A percentile compares a stretch with the other conserved stretches of the same genome.
Evolutionary conservation across 768 basidiomycete genomes (phyloP).

Genomic region (Mycena floridula): DNA sequence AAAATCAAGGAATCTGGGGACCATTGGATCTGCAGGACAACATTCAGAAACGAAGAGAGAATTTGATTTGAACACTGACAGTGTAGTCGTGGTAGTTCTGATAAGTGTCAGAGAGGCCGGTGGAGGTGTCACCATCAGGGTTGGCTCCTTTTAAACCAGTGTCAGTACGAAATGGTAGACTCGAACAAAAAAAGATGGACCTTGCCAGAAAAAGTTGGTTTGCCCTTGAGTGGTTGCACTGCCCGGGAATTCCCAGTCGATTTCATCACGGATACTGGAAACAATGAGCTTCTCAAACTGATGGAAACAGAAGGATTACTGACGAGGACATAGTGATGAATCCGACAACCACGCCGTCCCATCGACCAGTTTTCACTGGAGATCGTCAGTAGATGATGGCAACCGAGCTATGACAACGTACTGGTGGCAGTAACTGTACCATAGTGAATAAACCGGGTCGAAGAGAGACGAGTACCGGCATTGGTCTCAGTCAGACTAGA

Average conservation of each 20-base stretch:
- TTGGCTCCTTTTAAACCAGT: constrained; percentile 26
- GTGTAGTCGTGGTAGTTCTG: constrained; percentile 72
- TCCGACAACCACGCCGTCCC: constrained; percentile 78
- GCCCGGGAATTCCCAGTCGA: constrained; percentile 85
- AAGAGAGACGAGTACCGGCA: constrained; percentile 73
- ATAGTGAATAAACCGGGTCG: constrained; percentile 79
- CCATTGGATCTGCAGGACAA: constrained; percentile 68
- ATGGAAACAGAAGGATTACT: not conserved
- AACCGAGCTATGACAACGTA: no score
- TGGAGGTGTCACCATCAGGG: constrained; percentile 43
- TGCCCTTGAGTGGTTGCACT: constrained; percentile 57
- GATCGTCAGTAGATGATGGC: not conserved
- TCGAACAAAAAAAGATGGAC: constrained; percentile 18
- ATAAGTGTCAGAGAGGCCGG: constrained; percentile 56
- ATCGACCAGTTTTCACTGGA: constrained; percentile 71
- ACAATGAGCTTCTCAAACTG: not conserved
- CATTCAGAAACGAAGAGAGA: not conserved
- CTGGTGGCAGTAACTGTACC: constrained; percentile 64
- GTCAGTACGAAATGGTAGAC: not conserved
- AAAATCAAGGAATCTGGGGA: constrained; percentile 60
- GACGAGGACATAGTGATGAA: constrained; percentile 75
- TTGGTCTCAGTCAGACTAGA: constrained; percentile 49
- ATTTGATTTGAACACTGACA: constrained; percentile 30
- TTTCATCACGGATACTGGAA: constrained; percentile 67
- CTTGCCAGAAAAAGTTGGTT: constrained; percentile 80